Base-by-base conservation (phyloP, 2,329 filamentous ascomycete species). In the Fusarium multiceps region DNA sequence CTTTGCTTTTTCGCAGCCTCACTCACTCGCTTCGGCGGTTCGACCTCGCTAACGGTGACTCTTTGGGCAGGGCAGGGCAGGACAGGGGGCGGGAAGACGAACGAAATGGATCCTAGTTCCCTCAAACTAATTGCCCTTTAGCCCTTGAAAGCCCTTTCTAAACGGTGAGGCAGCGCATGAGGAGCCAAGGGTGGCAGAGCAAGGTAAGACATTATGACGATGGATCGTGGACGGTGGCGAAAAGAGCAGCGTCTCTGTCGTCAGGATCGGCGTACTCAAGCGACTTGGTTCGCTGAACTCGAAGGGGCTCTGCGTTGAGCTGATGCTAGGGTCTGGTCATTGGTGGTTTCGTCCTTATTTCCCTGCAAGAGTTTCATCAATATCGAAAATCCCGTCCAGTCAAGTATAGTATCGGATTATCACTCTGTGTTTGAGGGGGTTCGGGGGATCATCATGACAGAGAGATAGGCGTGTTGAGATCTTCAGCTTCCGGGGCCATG, bases 1-100 rank as follows among this genome's bases (percentile, higher is more conserved):
- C 18, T n/a, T 37, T 37, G 34, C 34, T 37, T 37, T 37, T 37
- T 56, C 49, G 61, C 62, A 70, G 67, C 67, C 67, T 70, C 67
- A 70, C 67, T 70, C 67, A 70, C 66, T 70, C 55, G 60, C 57
- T 57, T 47, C 27, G 48, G 49, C 27, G 48, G 49, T 28, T 42
- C 30, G 32, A 37, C 28, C 28, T 53, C 49, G 49, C 32, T 45
- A 59, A 55, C 46, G 50, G 61, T 64, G 46, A 49, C 48, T 42
- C 30, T 60, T 30, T 18, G 10, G 21, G 34, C 27, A 28, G 27
- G 25, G 3, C 25, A 27, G 25, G 27, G 27, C 30, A 37, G 34
- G 21, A 53, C 68, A 71, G 51, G 68, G 68, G 49, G 56, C 65
- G 65, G 59, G 65, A 68, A 34, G 62, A 37, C 42, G 41, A 51